Evolutionary conservation across 2,329 filamentous ascomycete species (phyloP).

Genomic region (Fusarium sp.): DNA sequence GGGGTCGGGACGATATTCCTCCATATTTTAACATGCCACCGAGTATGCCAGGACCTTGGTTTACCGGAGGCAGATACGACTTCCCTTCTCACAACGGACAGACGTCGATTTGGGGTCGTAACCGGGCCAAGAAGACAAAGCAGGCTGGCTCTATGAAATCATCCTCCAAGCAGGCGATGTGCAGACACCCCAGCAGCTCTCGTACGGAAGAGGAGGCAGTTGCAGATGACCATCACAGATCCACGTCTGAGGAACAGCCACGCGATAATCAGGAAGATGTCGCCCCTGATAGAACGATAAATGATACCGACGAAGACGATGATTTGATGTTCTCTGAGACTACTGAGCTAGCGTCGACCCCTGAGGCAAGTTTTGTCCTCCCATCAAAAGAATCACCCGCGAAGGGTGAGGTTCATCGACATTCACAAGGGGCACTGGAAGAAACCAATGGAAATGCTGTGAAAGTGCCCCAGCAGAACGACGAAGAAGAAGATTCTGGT

Average conservation of each 20-base stretch:
- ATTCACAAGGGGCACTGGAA: background rate
- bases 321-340: constrained; percentile 33
- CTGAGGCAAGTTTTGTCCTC: background rate
- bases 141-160: constrained; percentile 35
- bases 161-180: background rate
- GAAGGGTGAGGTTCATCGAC: background rate
- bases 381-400: background rate
- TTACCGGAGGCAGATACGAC: constrained; percentile 45
- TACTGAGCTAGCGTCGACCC: background rate
- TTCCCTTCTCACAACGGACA: constrained; percentile 45
- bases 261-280: background rate
- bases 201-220: background rate
- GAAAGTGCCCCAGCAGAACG: background rate
- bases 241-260: background rate
- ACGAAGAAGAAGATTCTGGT: constrained; percentile 17
- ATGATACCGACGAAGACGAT: constrained; percentile 39
- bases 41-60: constrained; percentile 20
- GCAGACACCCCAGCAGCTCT: background rate
- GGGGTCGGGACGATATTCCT: constrained; percentile 36
- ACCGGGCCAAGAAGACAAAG: constrained; percentile 24
- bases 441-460: background rate
- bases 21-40: constrained; percentile 32
- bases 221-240: background rate
- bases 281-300: constrained; percentile 3
- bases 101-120: constrained; percentile 50